Evolutionary conservation across 202 grass and related monocot genomes (phyloP), one percentile per base, ranked within the genome.

Genomic region (Cymbopogon flexuosus): DNA sequence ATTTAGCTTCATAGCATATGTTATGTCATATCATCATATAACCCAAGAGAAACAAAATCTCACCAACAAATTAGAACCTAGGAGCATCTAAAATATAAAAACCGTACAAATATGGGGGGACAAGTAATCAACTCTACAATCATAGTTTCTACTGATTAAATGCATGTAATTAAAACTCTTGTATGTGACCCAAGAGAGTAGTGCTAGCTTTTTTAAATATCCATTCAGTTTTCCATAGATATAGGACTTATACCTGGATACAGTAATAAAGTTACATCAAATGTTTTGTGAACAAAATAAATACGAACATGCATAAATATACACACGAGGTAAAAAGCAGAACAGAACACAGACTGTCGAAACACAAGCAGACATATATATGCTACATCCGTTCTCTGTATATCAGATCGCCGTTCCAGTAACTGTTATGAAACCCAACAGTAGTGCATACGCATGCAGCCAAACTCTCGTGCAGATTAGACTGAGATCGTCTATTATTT

Each of bases 241-340:
- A 78, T 47, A 47, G 45, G 45, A 46, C n/a, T 73, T 78, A 79
- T 49, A 14, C 7, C 31, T 60, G 29, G 3, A 27, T 27, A 15
- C 7, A 29, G 2, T 10, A 81, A 56, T n/a, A 65, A 64, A 19
- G 16, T 87, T 73, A 73, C 68, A 87, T 6, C 16, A 65, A 46
- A 68, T 13, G 68, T 73, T 47, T 27, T 47, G 39, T 21, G 21
- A 39, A 11, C 19, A 78, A 67, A 47, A 33, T 10, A 83, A 31
- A 79, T 56, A 57, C 1, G 19, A 39, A 18, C 4, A 60, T 14
- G 36, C 3, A 49, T 15, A 60, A 59, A 30, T n/a, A 52, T 22
- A 71, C 46, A 61, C 15, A 81, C 2, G 22, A 3, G 34, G 11
- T 13, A 45, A 74, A 80, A 33, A 47, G 4, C 49, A 68, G 19